These are phyloP conservation scores for Edaphochlamys debaryana DNA, from an alignment of 139 green algal species.

Conservation along the genomic window DNA sequence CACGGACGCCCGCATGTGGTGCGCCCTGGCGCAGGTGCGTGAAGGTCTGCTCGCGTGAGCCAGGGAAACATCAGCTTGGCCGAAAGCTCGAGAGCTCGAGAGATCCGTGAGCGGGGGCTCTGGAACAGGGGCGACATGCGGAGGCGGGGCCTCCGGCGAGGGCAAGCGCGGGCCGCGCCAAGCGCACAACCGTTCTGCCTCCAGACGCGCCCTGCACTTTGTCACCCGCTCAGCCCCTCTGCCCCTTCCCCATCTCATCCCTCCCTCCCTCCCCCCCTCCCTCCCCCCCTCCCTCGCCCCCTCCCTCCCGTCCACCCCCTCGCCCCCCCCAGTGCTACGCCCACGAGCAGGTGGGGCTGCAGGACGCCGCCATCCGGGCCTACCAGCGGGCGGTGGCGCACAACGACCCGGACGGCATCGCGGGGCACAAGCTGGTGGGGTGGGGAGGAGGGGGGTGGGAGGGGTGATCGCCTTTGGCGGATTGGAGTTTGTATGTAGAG, in stretches of 20 bases:
- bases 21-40: slow-evolving; percentile 90
- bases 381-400: slow-evolving; percentile 83
- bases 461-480: neutral
- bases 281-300: neutral
- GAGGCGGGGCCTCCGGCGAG: too few relatives aligned
- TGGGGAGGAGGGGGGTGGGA: neutral
- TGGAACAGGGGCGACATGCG: too few relatives aligned
- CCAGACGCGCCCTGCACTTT: too few relatives aligned
- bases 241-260: too few relatives aligned
- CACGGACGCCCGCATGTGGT: slow-evolving; percentile 97
- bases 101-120: too few relatives aligned
- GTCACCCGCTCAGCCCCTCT: too few relatives aligned
- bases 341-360: slow-evolving; percentile 40
- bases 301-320: neutral
- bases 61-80: too few relatives aligned
- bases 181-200: too few relatives aligned
- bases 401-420: slow-evolving; percentile 89
- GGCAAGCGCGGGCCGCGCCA: too few relatives aligned
- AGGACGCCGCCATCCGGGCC: slow-evolving; percentile 82
- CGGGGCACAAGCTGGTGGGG: slow-evolving; percentile 77
- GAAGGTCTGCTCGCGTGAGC: too few relatives aligned
- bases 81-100: too few relatives aligned
- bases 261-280: too few relatives aligned
- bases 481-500: neutral
- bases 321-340: slow-evolving; percentile 18